Base-by-base conservation (phyloP, 2,329 filamentous ascomycete species). In the Westerdykella sp. region DNA sequence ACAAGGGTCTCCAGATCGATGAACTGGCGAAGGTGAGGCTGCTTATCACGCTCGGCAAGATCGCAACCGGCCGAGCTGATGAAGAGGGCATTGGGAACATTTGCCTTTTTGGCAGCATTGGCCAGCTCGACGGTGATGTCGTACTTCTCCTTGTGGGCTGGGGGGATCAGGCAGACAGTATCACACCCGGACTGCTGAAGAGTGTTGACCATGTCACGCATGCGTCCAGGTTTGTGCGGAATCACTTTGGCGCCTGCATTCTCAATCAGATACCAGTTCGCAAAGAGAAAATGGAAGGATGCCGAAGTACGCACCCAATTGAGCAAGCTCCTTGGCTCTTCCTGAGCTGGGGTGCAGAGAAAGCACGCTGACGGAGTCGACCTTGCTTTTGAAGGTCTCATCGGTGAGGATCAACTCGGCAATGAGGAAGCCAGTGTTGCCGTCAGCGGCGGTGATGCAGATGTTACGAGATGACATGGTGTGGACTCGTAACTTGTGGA, bases 381-480 rank as follows among this genome's bases (percentile, higher is more conserved):
- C 55, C 43, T 71, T 66, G 16, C 57, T 57, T 13, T 62, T 65
- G 62, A 77, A 76, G 16, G 67, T 59, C 6, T 53, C 49, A 23
- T 73, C 53, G 16, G 63, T 70, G 37, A 76, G 67, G 34, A 76
- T 63, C 6, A 76, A 64, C 50, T 77, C 72, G 32, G 72, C 70
- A 50, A 77, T 75, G 44, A 71, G 59, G 48, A 73, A 75, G 48
- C 73, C 74, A 4, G 73, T 76, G 43, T 76, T 65, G 53, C 74
- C 74, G 35, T 77, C 74, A 11, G 68, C 65, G 25, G 73, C 68
- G 2, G 72, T 75, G 52, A 76, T 64, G 51, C 69, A 73, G 40
- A 77, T 49, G 41, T 75, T 74, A 48, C 72, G 71, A 0, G 71
- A 56, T 10, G 25, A 28, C 25, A 28, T 28, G 25, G 25, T 10